A percentile compares a stretch with the other conserved stretches of the same genome.
Conservation (phyloP, 2,329 filamentous ascomycete species). For the Alternaria sp. region DNA sequence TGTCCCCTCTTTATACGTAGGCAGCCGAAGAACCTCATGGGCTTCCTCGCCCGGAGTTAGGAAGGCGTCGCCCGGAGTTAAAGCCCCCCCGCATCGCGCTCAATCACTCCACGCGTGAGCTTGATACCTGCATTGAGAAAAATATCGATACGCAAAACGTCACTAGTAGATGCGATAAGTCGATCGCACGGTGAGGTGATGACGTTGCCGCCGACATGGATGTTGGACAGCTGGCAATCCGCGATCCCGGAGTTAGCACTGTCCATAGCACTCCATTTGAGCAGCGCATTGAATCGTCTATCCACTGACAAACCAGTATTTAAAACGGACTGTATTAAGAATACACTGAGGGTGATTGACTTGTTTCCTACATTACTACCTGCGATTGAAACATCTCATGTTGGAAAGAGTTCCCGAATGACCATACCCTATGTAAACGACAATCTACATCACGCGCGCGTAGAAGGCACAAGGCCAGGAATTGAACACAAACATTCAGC, state of each 20-base stretch:
- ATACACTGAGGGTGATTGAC: background rate
- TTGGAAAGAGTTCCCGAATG: background rate
- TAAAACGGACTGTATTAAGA: fast-evolving
- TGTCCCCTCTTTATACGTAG: background rate
- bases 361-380: background rate
- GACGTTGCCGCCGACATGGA: too few relatives aligned
- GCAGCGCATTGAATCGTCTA: too few relatives aligned
- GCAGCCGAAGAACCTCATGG: background rate
- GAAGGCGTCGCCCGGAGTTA: background rate
- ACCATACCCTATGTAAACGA: background rate
- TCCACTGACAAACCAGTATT: background rate
- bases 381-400: background rate
- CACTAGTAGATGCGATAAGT: too few relatives aligned
- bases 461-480: too few relatives aligned
- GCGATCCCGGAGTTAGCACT: too few relatives aligned
- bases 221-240: too few relatives aligned
- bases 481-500: background rate
- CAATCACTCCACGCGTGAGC: background rate
- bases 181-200: too few relatives aligned
- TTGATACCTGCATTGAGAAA: background rate
- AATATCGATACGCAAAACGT: too few relatives aligned
- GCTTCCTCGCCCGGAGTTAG: background rate
- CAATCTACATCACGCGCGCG: background rate
- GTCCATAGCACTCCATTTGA: too few relatives aligned
- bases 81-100: background rate